phyloP scores from a whole-genome alignment of 2,329 filamentous ascomycete genomes.

The Verticillium dahliae region DNA sequence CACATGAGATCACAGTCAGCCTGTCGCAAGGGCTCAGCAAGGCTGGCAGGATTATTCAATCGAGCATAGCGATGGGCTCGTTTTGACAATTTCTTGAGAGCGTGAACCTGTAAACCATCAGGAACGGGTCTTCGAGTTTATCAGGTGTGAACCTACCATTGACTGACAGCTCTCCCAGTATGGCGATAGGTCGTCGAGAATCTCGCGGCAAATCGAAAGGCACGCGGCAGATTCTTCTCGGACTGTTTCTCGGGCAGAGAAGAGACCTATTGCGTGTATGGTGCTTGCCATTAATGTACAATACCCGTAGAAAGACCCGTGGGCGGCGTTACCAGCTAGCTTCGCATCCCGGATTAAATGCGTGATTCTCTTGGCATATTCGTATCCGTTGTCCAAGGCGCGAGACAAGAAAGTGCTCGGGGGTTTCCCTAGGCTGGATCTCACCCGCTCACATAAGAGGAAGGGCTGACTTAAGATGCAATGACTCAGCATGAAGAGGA shows the following conservation, averaged over 20 bases:
- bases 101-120: neutral
- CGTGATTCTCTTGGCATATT: neutral
- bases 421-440: neutral
- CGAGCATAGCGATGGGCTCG: neutral
- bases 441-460: neutral
- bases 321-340: neutral
- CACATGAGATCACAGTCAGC: neutral
- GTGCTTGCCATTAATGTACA: neutral
- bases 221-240: neutral
- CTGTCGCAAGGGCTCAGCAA: neutral
- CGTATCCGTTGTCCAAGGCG: neutral
- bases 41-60: neutral
- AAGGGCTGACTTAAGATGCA: neutral
- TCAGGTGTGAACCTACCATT: neutral
- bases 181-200: neutral
- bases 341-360: neutral
- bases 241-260: neutral
- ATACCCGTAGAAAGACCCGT: constrained; percentile 1
- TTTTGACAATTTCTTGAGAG: neutral
- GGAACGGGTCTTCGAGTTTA: neutral
- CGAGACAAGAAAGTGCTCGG: neutral
- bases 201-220: neutral
- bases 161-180: constrained; percentile 1
- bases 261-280: neutral
- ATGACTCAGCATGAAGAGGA: neutral